phyloP scores from a whole-genome alignment of 345 rosid species.

The Theobroma cacao region DNA sequence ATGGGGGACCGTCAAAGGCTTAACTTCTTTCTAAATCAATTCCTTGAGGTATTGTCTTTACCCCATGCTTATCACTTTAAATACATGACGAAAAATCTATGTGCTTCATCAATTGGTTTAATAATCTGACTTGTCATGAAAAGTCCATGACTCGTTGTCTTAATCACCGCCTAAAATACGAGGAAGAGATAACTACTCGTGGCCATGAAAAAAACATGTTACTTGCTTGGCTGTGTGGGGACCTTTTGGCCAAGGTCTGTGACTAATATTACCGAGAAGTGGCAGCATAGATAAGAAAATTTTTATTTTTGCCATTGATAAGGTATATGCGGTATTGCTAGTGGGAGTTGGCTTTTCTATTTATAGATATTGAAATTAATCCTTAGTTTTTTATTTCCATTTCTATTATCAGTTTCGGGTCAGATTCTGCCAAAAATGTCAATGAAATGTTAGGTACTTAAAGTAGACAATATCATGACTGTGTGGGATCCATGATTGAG shows the following conservation, averaged over 20 bases:
- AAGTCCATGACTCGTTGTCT: background rate
- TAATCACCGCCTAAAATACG: background rate
- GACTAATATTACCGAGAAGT: background rate
- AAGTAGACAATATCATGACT: background rate
- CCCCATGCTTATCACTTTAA: background rate
- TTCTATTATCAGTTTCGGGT: background rate
- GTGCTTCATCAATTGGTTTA: background rate
- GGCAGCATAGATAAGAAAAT: background rate
- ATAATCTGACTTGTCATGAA: background rate
- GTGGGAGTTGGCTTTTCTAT: background rate
- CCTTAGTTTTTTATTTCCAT: background rate
- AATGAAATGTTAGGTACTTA: background rate
- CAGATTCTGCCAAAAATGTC: background rate
- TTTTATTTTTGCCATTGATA: background rate
- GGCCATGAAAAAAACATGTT: background rate
- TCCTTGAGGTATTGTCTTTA: slow-evolving; percentile 52
- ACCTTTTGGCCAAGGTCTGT: background rate
- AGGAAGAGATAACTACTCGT: background rate
- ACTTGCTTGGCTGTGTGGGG: background rate
- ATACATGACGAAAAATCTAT: background rate
- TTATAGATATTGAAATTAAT: background rate
- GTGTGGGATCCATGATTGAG: background rate
- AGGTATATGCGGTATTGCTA: background rate
- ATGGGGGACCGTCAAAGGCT: slow-evolving; percentile 48
- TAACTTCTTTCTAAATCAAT: slow-evolving; percentile 50